These are phyloP conservation scores for Aspergillus heteromorphus DNA, from an alignment of 495 filamentous ascomycete species.

Conservation along the genomic window DNA sequence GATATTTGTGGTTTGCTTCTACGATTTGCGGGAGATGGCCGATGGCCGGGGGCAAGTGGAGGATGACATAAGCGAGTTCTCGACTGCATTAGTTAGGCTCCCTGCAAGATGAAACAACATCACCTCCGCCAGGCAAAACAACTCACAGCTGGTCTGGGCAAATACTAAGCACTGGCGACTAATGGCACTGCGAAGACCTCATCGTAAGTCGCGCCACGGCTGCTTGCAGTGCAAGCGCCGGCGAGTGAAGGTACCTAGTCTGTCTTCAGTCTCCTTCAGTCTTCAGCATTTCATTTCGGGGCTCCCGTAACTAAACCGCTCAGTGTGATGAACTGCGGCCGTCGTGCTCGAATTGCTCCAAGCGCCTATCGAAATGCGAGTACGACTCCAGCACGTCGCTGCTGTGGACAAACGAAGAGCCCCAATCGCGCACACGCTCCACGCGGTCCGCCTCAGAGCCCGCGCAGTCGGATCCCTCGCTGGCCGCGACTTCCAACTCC, in stretches of 20 bases:
- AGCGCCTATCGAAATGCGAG: constrained; percentile 35
- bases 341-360: constrained; percentile 35
- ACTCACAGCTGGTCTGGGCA: not conserved
- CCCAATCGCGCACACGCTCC: constrained; percentile 3
- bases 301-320: not conserved
- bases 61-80: not conserved
- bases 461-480: constrained; percentile 14
- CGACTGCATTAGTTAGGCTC: too few relatives aligned
- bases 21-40: not conserved
- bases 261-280: not conserved
- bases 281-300: not conserved
- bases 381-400: constrained; percentile 34
- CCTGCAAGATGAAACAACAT: not conserved
- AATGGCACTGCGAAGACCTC: constrained; percentile 23
- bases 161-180: too few relatives aligned
- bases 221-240: constrained; percentile 25
- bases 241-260: constrained; percentile 34
- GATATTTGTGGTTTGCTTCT: not conserved
- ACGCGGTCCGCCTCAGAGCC: too few relatives aligned
- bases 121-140: not conserved
- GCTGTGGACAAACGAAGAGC: constrained; percentile 36
- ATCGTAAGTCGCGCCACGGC: constrained; percentile 27
- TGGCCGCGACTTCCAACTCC: constrained; percentile 17
- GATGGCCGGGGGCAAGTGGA: not conserved
- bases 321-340: constrained; percentile 38